Evolutionary conservation across 2,329 filamentous ascomycete genomes (phyloP), one percentile per base, ranked within the genome.

Genomic region (Hortaea werneckii): DNA sequence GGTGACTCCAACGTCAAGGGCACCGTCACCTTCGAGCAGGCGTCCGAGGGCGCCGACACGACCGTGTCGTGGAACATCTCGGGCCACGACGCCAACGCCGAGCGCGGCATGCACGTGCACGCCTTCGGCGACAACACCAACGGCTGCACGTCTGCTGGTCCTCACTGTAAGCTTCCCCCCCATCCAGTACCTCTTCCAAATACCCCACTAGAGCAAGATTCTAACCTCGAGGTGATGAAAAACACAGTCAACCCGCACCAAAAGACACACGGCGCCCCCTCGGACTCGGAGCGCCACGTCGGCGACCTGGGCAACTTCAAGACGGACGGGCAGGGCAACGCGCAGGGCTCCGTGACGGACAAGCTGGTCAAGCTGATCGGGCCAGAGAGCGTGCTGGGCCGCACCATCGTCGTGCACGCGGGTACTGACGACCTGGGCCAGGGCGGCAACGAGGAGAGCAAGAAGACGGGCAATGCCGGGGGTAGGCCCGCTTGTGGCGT

Each of bases 101-200:
- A 94, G 82, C 90, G 92, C 73, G 92, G 87, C 71, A 88, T 96
- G 79, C 92, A 98, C 79, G 83, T 98, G 66, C 92, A 98, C 78
- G 87, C 92, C 70, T 98, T 95, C 65, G 92, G 92, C 69, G 92
- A 96, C 80, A 96, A 96, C 80, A 96, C 92, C 78, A 98, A 98
- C 75, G 92, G 92, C 70, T 98, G 92, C 85, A 96, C 90, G 57
- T 94, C 86, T 58, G 92, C 92, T 58, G 92, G 92, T 45, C 90
- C 92, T 71, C 92, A 98, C 78, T 98, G 88, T 94, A 76, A 67
- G 86, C 73, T 29, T 13, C n/a, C 34, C 28, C 20, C 11, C 10
- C 35, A 42, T 39, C 34, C 26, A 30, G 26, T 40, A 12, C 30
- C 20, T n/a, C 30, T 7, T n/a, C 30, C 30, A n/a, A 34, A 27